phyloP scores from a whole-genome alignment of 805 yeast species.

The Yamadazyma kitorensis region DNA sequence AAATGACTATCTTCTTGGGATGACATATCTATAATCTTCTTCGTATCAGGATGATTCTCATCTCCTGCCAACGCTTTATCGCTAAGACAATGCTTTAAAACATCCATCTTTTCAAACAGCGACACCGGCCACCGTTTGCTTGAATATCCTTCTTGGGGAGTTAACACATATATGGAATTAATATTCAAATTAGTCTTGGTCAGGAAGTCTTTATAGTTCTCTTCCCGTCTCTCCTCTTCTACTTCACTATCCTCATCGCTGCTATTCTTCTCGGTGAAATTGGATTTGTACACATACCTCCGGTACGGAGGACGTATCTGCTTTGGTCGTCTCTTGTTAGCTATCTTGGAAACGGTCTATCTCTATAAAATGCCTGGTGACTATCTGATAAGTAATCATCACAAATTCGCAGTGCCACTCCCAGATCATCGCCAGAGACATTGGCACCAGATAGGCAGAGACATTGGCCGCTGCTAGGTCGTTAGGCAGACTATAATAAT shows the following conservation, averaged over 20 bases:
- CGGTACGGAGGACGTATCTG: conserved; percentile 77
- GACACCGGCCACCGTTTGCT: conserved; percentile 48
- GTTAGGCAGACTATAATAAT: too few relatives aligned
- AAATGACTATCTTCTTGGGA: conserved; percentile 16
- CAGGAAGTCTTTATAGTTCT: conserved; percentile 24
- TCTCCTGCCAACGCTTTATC: conserved; percentile 12
- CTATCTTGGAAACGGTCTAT: conserved; percentile 54
- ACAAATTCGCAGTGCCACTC: too few relatives aligned
- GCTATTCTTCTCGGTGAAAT: conserved; percentile 22
- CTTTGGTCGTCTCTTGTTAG: conserved; percentile 84
- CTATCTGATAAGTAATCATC: too few relatives aligned
- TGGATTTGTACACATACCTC: conserved; percentile 61
- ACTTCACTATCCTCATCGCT: conserved; percentile 24
- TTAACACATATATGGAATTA: conserved; percentile 32
- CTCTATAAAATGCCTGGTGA: too few relatives aligned
- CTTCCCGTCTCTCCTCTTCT: conserved; percentile 16
- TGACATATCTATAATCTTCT: conserved; percentile 4
- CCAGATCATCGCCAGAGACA: too few relatives aligned
- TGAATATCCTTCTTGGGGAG: conserved; percentile 16
- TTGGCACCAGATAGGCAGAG: too few relatives aligned
- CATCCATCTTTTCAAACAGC: conserved; percentile 50
- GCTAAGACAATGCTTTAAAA: conserved; percentile 34
- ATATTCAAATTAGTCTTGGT: conserved; percentile 20
- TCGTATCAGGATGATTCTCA: conserved; percentile 9
- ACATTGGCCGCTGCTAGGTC: too few relatives aligned